Evolutionary conservation across 495 filamentous ascomycete species (phyloP), one percentile per base, ranked within the genome.

Genomic region (Penicillium cataractarum): DNA sequence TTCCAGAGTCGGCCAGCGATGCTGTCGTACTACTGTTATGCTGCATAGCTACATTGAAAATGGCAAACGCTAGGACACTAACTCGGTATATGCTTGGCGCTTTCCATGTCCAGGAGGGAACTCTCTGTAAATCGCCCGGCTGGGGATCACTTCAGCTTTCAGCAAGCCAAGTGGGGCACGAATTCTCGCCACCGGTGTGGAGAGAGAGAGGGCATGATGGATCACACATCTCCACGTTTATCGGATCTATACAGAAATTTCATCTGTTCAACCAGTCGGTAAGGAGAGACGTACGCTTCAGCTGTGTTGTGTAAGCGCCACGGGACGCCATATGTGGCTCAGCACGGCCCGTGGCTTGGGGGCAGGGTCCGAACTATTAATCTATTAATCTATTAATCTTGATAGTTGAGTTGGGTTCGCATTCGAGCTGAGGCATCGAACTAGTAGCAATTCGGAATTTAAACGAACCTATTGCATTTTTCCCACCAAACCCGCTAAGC

Each of bases 271-370:
- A n/a, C n/a, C 40, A 40, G 50, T 44, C 44, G 35, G 33, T 17
- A n/a, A 44, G 50, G 24, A 24, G n/a, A 31, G 35, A 24, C 24
- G 19, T 46, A 55, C 46, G 46, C 24, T 54, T 69, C 66, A 69
- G 66, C 66, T 69, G 53, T 58, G 15, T 8, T 52, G 46, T 33
- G 19, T 2, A 4, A 35, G 56, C 67, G 67, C 67, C 67, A 67
- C 66, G 51, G 29, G 19, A 12, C n/a, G 29, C 51, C 29, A 39
- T 33, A 22, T 62, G 67, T 70, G 67, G 67, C 67, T 70, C 58
- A 61, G 67, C 57, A 57, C 12, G 6, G 17, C 26, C 27, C 33
- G 64, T 62, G 60, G 60, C 53, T 65, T 52, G 27, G 29, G 19
- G 49, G 12, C 15, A 52, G 49, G 49, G 29, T 32, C 26, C 7